phyloP scores from a whole-genome alignment of 2,329 filamentous ascomycete species.

The Fusarium algeriense region DNA sequence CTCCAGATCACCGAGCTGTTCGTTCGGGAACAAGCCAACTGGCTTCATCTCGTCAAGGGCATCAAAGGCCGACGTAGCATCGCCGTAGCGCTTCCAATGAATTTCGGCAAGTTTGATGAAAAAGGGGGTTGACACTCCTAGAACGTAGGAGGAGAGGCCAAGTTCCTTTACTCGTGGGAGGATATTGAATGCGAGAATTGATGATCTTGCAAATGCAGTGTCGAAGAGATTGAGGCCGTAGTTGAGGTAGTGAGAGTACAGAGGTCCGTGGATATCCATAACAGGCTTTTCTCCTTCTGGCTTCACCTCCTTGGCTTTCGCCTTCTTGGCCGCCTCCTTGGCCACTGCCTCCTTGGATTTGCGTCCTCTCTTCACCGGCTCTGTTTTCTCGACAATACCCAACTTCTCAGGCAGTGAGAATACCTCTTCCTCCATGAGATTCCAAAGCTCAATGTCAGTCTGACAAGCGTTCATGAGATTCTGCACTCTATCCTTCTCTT shows the following conservation, averaged over 20 bases:
- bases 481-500: conserved; percentile 67
- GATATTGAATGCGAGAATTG: conserved; percentile 69
- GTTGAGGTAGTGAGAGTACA: conserved; percentile 73
- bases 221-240: conserved; percentile 69
- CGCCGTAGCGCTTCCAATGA: conserved; percentile 71
- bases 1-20: conserved; percentile 36
- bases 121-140: conserved; percentile 77
- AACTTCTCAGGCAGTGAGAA: conserved; percentile 70
- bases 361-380: conserved; percentile 2
- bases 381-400: conserved; percentile 58
- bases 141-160: conserved; percentile 76
- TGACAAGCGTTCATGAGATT: conserved; percentile 64
- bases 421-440: conserved; percentile 74
- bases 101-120: conserved; percentile 76
- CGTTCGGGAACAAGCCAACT: conserved; percentile 70
- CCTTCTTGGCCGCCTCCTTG: conserved; percentile 12
- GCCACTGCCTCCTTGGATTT: conserved; percentile 33
- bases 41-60: conserved; percentile 75
- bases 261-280: conserved; percentile 70
- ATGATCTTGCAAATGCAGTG: conserved; percentile 67
- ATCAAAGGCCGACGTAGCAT: conserved; percentile 66
- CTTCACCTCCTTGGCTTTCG: neutral
- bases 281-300: conserved; percentile 49
- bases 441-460: conserved; percentile 75
- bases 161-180: conserved; percentile 76